Conservation (phyloP, 495 filamentous ascomycete species). For the Pyrenula massariospora region DNA sequence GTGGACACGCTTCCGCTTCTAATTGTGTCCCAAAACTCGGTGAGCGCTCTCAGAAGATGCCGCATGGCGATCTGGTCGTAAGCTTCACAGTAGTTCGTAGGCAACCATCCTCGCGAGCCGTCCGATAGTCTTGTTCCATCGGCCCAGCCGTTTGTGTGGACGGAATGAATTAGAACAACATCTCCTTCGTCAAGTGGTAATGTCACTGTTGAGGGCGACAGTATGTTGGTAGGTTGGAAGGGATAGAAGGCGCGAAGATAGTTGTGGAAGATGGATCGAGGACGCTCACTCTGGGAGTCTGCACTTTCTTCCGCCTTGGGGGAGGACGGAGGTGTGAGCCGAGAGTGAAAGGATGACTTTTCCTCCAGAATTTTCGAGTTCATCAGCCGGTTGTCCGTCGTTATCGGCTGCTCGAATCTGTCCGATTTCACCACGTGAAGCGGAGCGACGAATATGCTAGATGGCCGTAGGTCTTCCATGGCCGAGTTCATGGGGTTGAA, state of each 20-base stretch:
- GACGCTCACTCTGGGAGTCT: slow-evolving; percentile 36
- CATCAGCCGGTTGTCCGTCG: not conserved
- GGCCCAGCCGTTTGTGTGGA: slow-evolving; percentile 98
- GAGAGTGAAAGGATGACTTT: not conserved
- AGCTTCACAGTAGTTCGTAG: slow-evolving; percentile 95
- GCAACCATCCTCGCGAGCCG: slow-evolving; percentile 88
- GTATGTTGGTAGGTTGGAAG: slow-evolving; percentile 68
- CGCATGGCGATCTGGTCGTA: slow-evolving; percentile 83
- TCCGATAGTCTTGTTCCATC: slow-evolving; percentile 89
- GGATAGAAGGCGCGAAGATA: slow-evolving; percentile 94
- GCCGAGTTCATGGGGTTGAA: not conserved
- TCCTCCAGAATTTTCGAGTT: not conserved
- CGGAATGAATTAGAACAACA: slow-evolving; percentile 87
- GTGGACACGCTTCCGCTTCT: slow-evolving; percentile 52
- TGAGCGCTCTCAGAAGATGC: slow-evolving; percentile 71
- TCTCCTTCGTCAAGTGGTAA: slow-evolving; percentile 82
- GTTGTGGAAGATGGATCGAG: slow-evolving; percentile 70
- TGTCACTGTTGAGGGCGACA: slow-evolving; percentile 68
- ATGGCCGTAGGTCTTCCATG: not conserved
- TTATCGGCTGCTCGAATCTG: not conserved
- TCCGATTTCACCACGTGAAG: not conserved
- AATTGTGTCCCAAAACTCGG: slow-evolving; percentile 88
- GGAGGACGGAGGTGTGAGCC: slow-evolving; percentile 55
- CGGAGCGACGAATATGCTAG: not conserved
- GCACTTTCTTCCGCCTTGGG: slow-evolving; percentile 45